Conservation (phyloP, 331 rosid genomes). For the Prunus yedoensis region DNA sequence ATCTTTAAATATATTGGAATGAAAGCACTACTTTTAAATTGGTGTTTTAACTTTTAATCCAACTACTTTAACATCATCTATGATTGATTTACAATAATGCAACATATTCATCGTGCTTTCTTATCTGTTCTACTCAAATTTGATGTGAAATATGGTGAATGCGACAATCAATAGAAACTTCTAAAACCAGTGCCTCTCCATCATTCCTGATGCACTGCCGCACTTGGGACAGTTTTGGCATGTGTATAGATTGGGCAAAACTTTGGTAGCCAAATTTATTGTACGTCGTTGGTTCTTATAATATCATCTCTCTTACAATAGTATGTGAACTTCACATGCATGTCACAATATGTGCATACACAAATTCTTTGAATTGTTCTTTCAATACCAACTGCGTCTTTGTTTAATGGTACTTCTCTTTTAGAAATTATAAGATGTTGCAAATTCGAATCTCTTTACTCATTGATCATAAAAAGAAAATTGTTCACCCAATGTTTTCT, state of each 20-base stretch:
- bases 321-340: too few relatives aligned
- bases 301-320: too few relatives aligned
- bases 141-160: not conserved
- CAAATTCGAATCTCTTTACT: too few relatives aligned
- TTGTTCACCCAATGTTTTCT: not conserved
- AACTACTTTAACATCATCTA: not conserved
- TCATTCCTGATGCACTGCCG: not conserved
- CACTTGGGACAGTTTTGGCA: not conserved
- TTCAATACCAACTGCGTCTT: too few relatives aligned
- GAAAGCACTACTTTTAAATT: constrained; percentile 9
- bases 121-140: not conserved
- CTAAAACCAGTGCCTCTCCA: not conserved
- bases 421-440: too few relatives aligned
- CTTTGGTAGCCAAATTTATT: not conserved
- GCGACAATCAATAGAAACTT: not conserved
- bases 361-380: too few relatives aligned
- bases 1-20: constrained; percentile 22
- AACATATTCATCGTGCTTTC: not conserved
- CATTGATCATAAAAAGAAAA: too few relatives aligned
- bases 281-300: not conserved
- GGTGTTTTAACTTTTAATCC: not conserved
- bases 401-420: too few relatives aligned
- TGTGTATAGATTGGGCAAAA: not conserved
- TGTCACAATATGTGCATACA: too few relatives aligned
- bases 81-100: not conserved